Percentiles rank a stretch among this genome's conserved stretches.
These are phyloP conservation scores for Beauveria asiatica DNA, from an alignment of 2,329 filamentous ascomycete genomes.

Conservation along the genomic window DNA sequence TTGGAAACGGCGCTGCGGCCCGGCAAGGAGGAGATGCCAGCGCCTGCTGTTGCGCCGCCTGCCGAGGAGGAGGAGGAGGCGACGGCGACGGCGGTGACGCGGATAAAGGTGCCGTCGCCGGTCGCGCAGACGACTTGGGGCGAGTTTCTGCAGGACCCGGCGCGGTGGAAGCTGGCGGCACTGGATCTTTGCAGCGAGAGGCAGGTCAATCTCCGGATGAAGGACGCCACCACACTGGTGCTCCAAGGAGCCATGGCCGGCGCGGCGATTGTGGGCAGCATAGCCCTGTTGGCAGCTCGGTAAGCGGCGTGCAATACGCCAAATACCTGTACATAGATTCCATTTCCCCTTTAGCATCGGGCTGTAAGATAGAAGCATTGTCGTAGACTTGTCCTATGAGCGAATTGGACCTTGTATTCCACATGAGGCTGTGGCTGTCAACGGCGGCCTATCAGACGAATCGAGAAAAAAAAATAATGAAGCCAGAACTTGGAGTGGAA, in stretches of 20 bases:
- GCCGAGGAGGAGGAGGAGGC: conserved; percentile 10
- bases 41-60: conserved; percentile 7
- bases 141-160: conserved; percentile 32
- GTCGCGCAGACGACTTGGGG: conserved; percentile 29
- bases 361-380: conserved; percentile 8
- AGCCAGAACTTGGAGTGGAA: not conserved
- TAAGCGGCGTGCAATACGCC: not conserved
- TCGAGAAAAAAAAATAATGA: not conserved
- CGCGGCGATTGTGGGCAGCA: conserved; percentile 48
- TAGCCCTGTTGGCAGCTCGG: conserved; percentile 41
- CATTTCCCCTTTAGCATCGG: not conserved
- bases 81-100: not conserved
- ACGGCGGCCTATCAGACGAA: not conserved
- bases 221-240: conserved; percentile 61
- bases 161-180: conserved; percentile 39
- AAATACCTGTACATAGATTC: conserved; percentile 2
- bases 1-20: conserved; percentile 12
- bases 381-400: not conserved
- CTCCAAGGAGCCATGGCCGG: conserved; percentile 60
- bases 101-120: not conserved
- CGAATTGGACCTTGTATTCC: not conserved
- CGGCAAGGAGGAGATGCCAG: conserved; percentile 15
- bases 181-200: conserved; percentile 59
- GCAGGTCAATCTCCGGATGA: conserved; percentile 54
- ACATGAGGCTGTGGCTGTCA: not conserved